Percentiles rank a stretch among this genome's conserved stretches.
Conservation (phyloP, 2,329 filamentous ascomycete genomes). For the Aureobasidium uvarum region DNA sequence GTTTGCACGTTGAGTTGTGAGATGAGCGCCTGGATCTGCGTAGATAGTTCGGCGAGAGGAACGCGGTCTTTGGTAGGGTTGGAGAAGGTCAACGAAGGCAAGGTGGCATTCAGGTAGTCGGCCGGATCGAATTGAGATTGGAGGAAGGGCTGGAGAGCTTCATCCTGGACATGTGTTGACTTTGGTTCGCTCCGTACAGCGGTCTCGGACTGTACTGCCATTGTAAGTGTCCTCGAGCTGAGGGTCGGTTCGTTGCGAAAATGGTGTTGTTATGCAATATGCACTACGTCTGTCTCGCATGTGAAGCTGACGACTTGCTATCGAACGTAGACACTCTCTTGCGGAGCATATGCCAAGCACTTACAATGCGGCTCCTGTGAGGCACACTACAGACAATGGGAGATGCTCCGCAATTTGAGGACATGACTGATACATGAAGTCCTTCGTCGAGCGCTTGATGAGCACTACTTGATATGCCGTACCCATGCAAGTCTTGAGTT, state of each 20-base stretch:
- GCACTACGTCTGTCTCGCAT: neutral
- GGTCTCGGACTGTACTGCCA: constrained; percentile 26
- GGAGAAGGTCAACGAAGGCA: constrained; percentile 64
- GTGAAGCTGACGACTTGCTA: neutral
- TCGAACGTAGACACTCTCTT: neutral
- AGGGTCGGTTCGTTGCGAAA: neutral
- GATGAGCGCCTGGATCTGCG: constrained; percentile 78
- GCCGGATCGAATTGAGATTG: constrained; percentile 75
- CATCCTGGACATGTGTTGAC: constrained; percentile 67
- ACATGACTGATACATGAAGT: neutral
- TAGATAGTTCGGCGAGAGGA: constrained; percentile 71
- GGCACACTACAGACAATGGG: neutral
- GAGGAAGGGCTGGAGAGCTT: constrained; percentile 72
- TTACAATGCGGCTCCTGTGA: neutral
- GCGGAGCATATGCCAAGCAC: neutral
- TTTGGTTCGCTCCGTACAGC: constrained; percentile 33
- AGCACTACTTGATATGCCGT: too few relatives aligned
- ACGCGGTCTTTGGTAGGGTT: constrained; percentile 42
- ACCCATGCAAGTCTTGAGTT: too few relatives aligned
- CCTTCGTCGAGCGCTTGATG: neutral
- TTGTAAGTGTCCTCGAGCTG: neutral
- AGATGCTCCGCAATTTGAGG: neutral
- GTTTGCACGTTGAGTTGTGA: constrained; percentile 88
- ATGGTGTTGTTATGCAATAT: neutral
- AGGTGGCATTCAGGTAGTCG: constrained; percentile 75